Base-by-base conservation (phyloP, 225 moss, liverwort and hornwort species). In the Ulota crispa region DNA sequence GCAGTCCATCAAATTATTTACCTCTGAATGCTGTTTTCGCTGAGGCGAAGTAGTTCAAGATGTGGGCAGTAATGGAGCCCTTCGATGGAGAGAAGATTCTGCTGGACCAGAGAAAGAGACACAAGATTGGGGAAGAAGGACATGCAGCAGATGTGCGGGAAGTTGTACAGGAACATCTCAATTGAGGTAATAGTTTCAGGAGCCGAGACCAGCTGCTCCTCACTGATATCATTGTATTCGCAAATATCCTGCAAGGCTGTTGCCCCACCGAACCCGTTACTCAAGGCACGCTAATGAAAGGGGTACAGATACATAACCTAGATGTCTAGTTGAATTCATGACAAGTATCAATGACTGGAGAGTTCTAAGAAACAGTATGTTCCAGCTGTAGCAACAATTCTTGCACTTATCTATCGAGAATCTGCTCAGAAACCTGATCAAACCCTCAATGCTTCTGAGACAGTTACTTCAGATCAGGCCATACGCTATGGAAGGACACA, bases 91-190 rank as follows among this genome's bases (percentile, higher is more conserved):
- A 73, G 91, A 75, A 99, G 85, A 73, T 93, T 93, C 83, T 99
- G 99, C 86, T 99, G 99, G 41, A 99, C 95, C 39, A 99, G 73
- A 37, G 99, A 99, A 53, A 99, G 92, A 36, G 94, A 94, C 70
- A 91, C 92, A 12, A 99, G 94, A 80, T 94, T 99, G 67, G 96
- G 99, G 73, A 99, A 96, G 82, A 96, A 99, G 18, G 94, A 94
- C 99, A 99, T 96, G 92, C 96, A 96, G 76, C 99, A 99, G 60
- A 99, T 99, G 69, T 92, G 87, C 11, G 93, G 88, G 32, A 99
- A 96, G 77, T 99, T 99, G 87, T 96, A 96, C 61, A 99, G 76
- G 87, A 99, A 99, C 99, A 99, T 99, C 85, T 99, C 99, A 84
- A 99, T 85, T 7, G 86, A 84, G 23, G 81, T 89, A 75, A 99